phyloP scores from a whole-genome alignment of 257 asterid genomes.

The Petunia secreta region DNA sequence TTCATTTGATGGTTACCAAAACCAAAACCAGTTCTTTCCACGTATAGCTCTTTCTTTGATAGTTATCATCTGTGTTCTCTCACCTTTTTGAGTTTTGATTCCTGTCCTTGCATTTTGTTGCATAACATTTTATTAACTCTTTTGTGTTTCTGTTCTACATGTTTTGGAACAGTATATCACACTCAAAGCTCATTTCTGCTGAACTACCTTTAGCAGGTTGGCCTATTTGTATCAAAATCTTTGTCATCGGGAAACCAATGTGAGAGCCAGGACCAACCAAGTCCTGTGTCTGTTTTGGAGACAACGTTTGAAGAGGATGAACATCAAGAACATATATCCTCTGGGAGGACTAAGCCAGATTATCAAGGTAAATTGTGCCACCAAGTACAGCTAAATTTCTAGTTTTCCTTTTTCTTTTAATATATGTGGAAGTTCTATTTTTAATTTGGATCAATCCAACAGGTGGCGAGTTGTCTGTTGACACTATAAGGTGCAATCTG shows the following conservation, averaged over 20 bases:
- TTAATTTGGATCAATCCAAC: slow-evolving; percentile 26
- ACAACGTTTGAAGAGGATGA: slow-evolving; percentile 71
- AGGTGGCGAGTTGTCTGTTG: slow-evolving; percentile 56
- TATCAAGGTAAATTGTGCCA: slow-evolving; percentile 47
- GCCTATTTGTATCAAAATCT: slow-evolving; percentile 41
- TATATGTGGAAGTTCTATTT: background rate
- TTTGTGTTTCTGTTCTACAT: background rate
- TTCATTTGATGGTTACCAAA: slow-evolving; percentile 6
- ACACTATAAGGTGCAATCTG: slow-evolving; percentile 56
- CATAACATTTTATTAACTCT: background rate
- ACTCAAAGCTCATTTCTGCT: slow-evolving; percentile 1
- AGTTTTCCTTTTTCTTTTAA: slow-evolving; percentile 10
- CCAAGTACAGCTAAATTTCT: background rate
- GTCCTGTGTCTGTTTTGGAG: slow-evolving; percentile 87
- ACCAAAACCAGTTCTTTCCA: slow-evolving; percentile 3
- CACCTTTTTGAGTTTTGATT: background rate
- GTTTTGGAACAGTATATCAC: background rate
- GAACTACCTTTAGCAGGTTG: slow-evolving; percentile 51
- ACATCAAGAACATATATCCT: slow-evolving; percentile 43
- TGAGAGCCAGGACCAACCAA: slow-evolving; percentile 87
- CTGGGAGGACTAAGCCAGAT: slow-evolving; percentile 48
- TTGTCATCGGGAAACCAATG: slow-evolving; percentile 47
- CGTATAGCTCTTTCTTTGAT: background rate
- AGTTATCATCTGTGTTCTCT: slow-evolving; percentile 10
- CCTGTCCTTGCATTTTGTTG: background rate